Base-by-base conservation (phyloP, 208 protist genomes). In the Phytomonas francai region DNA sequence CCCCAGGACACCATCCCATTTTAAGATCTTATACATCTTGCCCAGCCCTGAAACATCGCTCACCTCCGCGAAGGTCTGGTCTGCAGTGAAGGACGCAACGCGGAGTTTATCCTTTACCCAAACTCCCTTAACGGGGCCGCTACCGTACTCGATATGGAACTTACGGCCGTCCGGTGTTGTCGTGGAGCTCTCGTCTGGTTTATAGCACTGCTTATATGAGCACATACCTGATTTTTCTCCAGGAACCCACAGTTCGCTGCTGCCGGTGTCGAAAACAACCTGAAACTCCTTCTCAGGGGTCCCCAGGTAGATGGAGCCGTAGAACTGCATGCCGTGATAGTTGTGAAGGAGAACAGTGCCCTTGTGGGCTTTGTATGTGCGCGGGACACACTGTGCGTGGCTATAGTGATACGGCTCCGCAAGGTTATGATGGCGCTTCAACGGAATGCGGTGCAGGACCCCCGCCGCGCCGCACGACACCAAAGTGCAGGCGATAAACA, bases 61-160 rank as follows among this genome's bases (percentile, higher is more conserved):
- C 60, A 95, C 91, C 75, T 95, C 92, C 34, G 84, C 94, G 60
- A 98, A 98, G 51, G 63, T 59, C 71, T 96, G 86, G 9, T 80
- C 78, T 36, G 90, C 78, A 12, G 33, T 64, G 51, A 98, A 63
- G 36, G 76, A 78, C 68, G 73, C 94, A 39, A 98, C 54, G 36
- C 61, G 75, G 29, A 98, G 77, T 29, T 67, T 73, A 76, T 99
- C 98, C 42, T 70, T 19, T 32, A 89, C 91, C 30, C 95, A 57
- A 80, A 96, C 94, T 31, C 97, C 97, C 8, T 67, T 77, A 30
- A 98, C 79, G 12, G 84, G 78, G 49, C 97, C 98, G 77, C 81
- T 91, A 66, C 97, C 97, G 72, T 99, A 98, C 75, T 79, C 75
- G 69, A 98, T 97, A 31, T 81, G 68, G 77, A 98, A 98, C 28